Conservation (phyloP, 1,284 basidiomycete species). For the Rhodotorula sp. region DNA sequence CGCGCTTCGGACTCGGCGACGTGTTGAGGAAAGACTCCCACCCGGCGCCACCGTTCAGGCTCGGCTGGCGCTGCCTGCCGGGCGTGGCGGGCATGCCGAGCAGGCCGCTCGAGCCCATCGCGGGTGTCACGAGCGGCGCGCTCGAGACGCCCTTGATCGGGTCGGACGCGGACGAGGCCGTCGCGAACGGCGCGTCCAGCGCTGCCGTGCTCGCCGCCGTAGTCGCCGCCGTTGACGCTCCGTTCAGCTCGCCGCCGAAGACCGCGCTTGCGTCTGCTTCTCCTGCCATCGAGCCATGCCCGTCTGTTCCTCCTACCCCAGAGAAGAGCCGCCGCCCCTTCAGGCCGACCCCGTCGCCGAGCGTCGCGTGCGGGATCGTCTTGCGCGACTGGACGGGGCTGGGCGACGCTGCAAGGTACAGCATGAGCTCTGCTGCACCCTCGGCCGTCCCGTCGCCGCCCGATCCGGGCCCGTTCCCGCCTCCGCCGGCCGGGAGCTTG, state of each 20-base stretch:
- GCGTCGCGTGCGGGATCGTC: conserved; percentile 1
- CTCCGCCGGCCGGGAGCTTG: neutral
- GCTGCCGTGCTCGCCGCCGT: neutral
- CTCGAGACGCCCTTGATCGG: neutral
- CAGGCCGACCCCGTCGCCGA: conserved; percentile 14
- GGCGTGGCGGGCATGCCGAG: conserved; percentile 22
- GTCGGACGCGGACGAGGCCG: neutral
- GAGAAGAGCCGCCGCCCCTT: conserved; percentile 35
- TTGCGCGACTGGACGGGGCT: conserved; percentile 35
- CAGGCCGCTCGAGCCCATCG: neutral
- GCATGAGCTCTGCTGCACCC: conserved; percentile 46
- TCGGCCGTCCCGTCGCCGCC: conserved; percentile 26
- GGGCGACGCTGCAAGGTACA: conserved; percentile 44
- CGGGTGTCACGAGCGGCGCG: neutral
- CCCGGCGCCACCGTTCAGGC: conserved; percentile 2
- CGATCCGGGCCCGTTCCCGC: neutral
- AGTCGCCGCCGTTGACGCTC: neutral
- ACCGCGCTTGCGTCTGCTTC: neutral
- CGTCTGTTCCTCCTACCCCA: neutral
- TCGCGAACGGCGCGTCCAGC: neutral
- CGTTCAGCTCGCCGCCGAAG: neutral
- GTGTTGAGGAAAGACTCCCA: conserved; percentile 37
- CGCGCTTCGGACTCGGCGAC: conserved; percentile 21
- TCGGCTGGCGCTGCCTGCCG: conserved; percentile 20
- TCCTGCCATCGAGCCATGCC: neutral